Evolutionary conservation across 352 stramenopile genomes (phyloP).

Genomic region (Phytophthora sp.): DNA sequence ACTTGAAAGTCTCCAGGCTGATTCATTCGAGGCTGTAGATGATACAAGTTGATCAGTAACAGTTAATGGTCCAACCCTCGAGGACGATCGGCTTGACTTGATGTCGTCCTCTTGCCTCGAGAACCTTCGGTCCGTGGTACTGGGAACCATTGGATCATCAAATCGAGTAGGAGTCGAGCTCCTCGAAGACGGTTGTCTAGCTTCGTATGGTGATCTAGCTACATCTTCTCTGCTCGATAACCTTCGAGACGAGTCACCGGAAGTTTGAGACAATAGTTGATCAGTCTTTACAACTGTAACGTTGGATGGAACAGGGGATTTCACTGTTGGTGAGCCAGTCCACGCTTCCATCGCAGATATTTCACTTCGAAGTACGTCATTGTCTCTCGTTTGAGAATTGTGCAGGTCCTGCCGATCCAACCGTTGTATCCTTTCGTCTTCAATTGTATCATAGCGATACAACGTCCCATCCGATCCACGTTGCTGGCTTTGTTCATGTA

Average conservation of each 20-base stretch:
- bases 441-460: slow-evolving; percentile 24
- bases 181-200: background rate
- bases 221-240: background rate
- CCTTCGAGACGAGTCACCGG: background rate
- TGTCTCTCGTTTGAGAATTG: background rate
- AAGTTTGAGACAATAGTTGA: background rate
- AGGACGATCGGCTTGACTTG: background rate
- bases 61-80: background rate
- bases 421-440: slow-evolving; percentile 21
- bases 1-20: background rate
- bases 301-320: background rate
- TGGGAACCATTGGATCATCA: too few species aligned
- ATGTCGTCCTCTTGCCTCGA: background rate
- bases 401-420: background rate
- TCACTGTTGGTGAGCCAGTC: slow-evolving; percentile 25
- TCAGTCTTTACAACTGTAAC: background rate
- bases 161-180: background rate
- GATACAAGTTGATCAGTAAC: background rate
- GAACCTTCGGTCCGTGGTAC: background rate
- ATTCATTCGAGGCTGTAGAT: background rate
- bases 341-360: slow-evolving; percentile 29
- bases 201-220: background rate
- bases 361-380: background rate
- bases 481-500: slow-evolving; percentile 2
- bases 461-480: background rate